Evolutionary conservation across 495 filamentous ascomycete genomes (phyloP), one percentile per base, ranked within the genome.

Genomic region (Annulohypoxylon maeteangense): DNA sequence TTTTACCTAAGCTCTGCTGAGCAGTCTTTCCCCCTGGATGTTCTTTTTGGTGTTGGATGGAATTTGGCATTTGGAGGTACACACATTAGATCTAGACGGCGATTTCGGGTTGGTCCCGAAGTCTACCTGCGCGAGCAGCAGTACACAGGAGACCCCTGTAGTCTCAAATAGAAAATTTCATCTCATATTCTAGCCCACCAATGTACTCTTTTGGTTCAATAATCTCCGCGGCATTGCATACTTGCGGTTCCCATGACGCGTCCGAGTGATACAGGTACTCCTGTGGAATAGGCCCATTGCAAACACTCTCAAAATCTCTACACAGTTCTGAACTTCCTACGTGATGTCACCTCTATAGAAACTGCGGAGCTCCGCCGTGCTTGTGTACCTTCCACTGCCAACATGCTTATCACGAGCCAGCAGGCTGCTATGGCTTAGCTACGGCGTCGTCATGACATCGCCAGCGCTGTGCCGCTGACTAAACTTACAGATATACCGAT

Each of bases 81-180:
- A 67, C 48, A 64, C 27, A 16, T 55, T 64, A 67, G 58, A 62
- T 50, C 54, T 72, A 72, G 64, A 72, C 25, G 32, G 57, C 14
- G 69, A 47, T 36, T 62, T 58, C 45, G 59, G 64, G 16, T 54
- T 25, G 23, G 3, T 42, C 44, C 31, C 25, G 40, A 65, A 36
- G 45, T 65, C 60, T 27, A 63, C 23, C 31, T 68, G 70, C 70
- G 70, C 70, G 55, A 72, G 70, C 70, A 68, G 45, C 54, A 40
- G 38, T 22, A 65, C 32, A 61, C 44, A 34, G 5, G 34, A 57
- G 18, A 22, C 36, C 48, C 20, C 18, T 47, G n/a, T n/a, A 56
- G 25, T 65, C 25, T 53, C 51, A 44, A 67, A 67, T 67, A 59
- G 42, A 72, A 14, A 18, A 42, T 57, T 53, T 44, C 14, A 48